Base-by-base conservation (phyloP, 2,329 filamentous ascomycete species). In the Elsinoe necatrix region DNA sequence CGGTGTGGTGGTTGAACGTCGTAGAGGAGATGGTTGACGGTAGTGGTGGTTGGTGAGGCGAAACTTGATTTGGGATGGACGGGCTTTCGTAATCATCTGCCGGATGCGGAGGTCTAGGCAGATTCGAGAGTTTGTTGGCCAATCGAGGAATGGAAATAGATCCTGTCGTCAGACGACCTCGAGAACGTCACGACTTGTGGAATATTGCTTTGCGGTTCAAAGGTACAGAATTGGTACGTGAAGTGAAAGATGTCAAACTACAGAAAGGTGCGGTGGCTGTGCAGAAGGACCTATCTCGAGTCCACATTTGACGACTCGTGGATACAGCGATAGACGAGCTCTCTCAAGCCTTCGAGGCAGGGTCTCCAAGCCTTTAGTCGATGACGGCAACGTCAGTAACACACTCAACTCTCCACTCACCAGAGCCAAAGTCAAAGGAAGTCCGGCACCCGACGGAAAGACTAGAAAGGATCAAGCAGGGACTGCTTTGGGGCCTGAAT, bases 1-100 rank as follows among this genome's bases (percentile, higher is more conserved):
- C 23, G 25, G 25, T 31, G 45, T 20, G 27, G 16, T 34, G 45
- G 25, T 8, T 14, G 25, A n/a, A 18, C 20, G 45, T 31, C 25
- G 45, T 50, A 18, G 25, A 21, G 20, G 18, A 12, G 9, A 8
- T 25, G 41, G 41, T 45, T 37, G 34, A 6, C 34, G 34, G 34
- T 37, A 37, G 34, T 45, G 41, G 41, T 43, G 41, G 41, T 43
- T 43, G 41, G 41, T 43, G 41, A 43, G 41, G 41, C 41, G 41
- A 43, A 43, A 43, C 41, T 43, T 43, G 41, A 20, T 43, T n/a
- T 23, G 41, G 41, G 41, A 43, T 43, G 41, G 7, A 23, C 21
- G 41, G 41, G 41, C 41, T 45, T 45, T 45, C 41, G 41, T 45
- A 45, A 45, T 45, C 41, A 45, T 45, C 41, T 45, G 20, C 41